Evolutionary conservation across 257 asterid species (phyloP), one percentile per base, ranked within the genome.

Genomic region (Mitragyna speciosa): DNA sequence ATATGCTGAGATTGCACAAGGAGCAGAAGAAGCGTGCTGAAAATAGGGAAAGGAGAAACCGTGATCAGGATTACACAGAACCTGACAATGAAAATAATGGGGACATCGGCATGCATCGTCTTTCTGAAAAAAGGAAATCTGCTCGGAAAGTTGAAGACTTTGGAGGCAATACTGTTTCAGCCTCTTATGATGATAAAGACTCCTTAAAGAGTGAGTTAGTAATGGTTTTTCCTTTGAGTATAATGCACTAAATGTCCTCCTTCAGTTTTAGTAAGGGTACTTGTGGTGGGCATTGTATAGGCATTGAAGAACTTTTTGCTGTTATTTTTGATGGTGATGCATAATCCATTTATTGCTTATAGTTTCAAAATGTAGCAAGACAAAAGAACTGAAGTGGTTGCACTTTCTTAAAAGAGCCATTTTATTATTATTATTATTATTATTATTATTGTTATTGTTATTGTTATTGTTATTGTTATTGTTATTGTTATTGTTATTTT

Each of bases 21-120:
- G 99, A 94, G 81, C 92, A 91, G 79, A 96, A 92, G 89, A 90
- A 85, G 88, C 96, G 90, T 70, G 81, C 79, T 45, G 99, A 92
- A 41, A 92, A 68, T 81, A 85, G 87, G 89, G 97, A 92, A 28
- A 83, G 87, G 91, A 89, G 92, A 87, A 89, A 79, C 74, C 91
- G 90, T 82, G 97, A 90, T 84, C 93, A 73, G 86, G 97, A 92
- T 78, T 92, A 88, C 74, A 85, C 89, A 83, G 97, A 89, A 78
- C 92, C 85, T 58, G 94, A 87, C 47, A 84, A 80, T 71, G 97
- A 89, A 85, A 92, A 87, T 79, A 89, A 88, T 83, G 93, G 92
- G 80, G 97, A 92, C 47, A 73, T 82, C 78, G 81, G 84, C 88
- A 84, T 86, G 88, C 95, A 88, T 80, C 90, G 90, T 30, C 90